Conservation (phyloP, 1,284 basidiomycete species). For the Neonothopanus nambi region DNA sequence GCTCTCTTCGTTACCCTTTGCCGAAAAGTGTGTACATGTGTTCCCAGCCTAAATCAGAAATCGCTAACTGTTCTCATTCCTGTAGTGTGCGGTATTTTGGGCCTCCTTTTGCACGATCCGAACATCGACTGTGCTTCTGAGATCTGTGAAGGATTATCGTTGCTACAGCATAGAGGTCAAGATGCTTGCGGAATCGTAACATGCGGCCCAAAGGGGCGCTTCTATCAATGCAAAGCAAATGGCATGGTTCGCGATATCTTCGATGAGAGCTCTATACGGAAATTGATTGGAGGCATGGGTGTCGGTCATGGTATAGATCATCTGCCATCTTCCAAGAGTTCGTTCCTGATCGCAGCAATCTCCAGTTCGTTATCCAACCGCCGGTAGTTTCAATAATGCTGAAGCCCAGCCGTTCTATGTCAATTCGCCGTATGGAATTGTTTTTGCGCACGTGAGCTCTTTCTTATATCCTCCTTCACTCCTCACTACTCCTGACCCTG, state of each 20-base stretch:
- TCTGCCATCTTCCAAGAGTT: constrained; percentile 16
- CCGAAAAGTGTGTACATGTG: not conserved
- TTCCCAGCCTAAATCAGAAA: not conserved
- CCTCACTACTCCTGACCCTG: constrained; percentile 16
- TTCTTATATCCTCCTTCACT: constrained; percentile 4
- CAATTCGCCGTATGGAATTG: constrained; percentile 98
- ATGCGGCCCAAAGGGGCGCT: constrained; percentile 91
- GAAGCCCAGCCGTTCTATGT: constrained; percentile 99
- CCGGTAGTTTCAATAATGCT: constrained; percentile 95
- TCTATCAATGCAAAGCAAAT: constrained; percentile 99
- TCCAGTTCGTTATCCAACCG: constrained; percentile 94
- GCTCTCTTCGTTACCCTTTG: not conserved
- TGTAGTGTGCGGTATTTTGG: constrained; percentile 88
- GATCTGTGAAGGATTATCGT: constrained; percentile 87
- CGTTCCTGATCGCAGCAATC: constrained; percentile 8
- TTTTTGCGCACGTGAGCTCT: constrained; percentile 88
- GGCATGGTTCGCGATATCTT: constrained; percentile 99
- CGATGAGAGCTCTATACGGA: constrained; percentile 77
- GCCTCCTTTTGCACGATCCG: constrained; percentile 80
- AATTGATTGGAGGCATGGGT: constrained; percentile 93
- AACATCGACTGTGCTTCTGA: constrained; percentile 77
- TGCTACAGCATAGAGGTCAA: constrained; percentile 94
- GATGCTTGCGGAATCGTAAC: constrained; percentile 99
- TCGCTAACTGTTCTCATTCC: not conserved
- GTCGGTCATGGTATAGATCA: constrained; percentile 85